A percentile compares a stretch with the other conserved stretches of the same genome.
Conservation (phyloP, 148 eudicot genomes). For the Gaultheria prostrata region DNA sequence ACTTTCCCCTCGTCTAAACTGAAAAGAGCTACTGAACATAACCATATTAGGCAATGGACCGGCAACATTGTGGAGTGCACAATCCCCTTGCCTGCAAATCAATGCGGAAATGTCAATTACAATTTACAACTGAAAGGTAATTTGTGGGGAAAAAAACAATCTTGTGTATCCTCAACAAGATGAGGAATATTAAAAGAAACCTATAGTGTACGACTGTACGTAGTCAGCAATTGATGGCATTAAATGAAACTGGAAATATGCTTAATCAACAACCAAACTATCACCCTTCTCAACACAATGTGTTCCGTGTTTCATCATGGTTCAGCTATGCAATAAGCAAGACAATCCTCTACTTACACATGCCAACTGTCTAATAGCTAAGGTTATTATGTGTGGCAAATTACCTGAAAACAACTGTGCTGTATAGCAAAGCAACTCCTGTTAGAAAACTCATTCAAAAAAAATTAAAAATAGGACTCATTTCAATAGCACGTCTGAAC, state of each 20-base stretch:
- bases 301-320: slow-evolving; percentile 1
- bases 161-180: not conserved
- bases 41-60: slow-evolving; percentile 20
- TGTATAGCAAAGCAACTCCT: not conserved
- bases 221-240: not conserved
- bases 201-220: not conserved
- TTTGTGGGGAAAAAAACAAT: not conserved
- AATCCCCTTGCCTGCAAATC: slow-evolving; percentile 45
- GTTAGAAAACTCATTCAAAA: not conserved
- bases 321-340: not conserved
- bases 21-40: slow-evolving; percentile 23
- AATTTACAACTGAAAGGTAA: not conserved
- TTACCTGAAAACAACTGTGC: not conserved
- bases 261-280: not conserved
- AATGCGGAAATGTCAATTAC: not conserved
- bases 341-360: not conserved
- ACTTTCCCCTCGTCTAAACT: slow-evolving; percentile 25
- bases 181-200: not conserved
- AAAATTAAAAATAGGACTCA: not conserved
- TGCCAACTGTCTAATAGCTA: not conserved
- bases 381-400: not conserved
- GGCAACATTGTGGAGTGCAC: slow-evolving; percentile 16
- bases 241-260: not conserved
- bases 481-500: not conserved
- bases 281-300: not conserved